Percentiles rank a stretch among this genome's conserved stretches.
Conservation (phyloP, 2,329 filamentous ascomycete genomes). For the Fusarium pseudoanthophilum region DNA sequence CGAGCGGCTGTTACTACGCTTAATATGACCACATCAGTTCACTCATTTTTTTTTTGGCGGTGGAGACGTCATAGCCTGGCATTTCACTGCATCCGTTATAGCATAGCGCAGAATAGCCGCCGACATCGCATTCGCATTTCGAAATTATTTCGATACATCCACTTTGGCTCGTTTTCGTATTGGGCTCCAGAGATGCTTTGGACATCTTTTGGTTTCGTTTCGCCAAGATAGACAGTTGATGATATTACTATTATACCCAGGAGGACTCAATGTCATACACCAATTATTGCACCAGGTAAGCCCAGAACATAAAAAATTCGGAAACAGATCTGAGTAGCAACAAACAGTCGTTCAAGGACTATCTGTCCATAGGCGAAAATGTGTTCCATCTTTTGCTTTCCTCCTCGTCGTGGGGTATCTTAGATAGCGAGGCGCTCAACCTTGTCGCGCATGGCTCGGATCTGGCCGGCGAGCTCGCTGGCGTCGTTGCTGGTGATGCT, state of each 20-base stretch:
- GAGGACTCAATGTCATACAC: slow-evolving; percentile 27
- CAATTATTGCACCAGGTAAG: slow-evolving; percentile 26
- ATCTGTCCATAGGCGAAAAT: slow-evolving; percentile 19
- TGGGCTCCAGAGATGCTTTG: neutral
- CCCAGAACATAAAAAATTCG: slow-evolving; percentile 20
- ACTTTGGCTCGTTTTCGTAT: slow-evolving; percentile 39
- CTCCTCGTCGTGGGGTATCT: slow-evolving; percentile 46
- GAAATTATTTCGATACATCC: slow-evolving; percentile 21
- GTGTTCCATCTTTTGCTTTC: slow-evolving; percentile 31
- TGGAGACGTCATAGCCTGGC: slow-evolving; percentile 43
- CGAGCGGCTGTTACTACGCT: slow-evolving; percentile 25
- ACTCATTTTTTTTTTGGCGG: slow-evolving; percentile 10
- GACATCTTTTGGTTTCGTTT: slow-evolving; percentile 13
- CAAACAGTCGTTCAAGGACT: neutral
- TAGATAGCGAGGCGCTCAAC: slow-evolving; percentile 96
- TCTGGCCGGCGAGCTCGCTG: slow-evolving; percentile 87
- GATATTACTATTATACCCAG: slow-evolving; percentile 37
- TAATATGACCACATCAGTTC: slow-evolving; percentile 40
- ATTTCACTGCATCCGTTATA: slow-evolving; percentile 24
- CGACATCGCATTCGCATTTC: slow-evolving; percentile 40
- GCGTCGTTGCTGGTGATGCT: slow-evolving; percentile 94
- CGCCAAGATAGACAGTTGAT: slow-evolving; percentile 33
- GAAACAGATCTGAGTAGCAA: slow-evolving; percentile 24
- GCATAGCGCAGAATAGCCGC: slow-evolving; percentile 21
- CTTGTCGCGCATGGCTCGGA: slow-evolving; percentile 90